Percentiles rank a stretch among this genome's conserved stretches.
These are phyloP conservation scores for Saccharomycopsis schoenii DNA, from an alignment of 805 yeast genomes.

Conservation along the genomic window DNA sequence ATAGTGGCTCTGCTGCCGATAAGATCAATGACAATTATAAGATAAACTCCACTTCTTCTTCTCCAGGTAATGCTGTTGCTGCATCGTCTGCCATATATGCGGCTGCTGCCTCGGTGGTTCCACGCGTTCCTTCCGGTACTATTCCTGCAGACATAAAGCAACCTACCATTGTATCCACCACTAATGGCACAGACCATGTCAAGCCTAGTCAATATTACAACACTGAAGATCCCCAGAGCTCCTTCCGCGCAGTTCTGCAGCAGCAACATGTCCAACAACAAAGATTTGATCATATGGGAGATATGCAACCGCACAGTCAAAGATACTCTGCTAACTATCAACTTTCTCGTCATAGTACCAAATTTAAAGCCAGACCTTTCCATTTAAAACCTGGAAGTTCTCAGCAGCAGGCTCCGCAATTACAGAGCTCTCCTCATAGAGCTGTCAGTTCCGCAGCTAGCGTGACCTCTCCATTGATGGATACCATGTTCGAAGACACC, in stretches of 20 bases:
- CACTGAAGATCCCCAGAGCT: neutral
- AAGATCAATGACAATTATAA: neutral
- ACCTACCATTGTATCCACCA: slow-evolving; percentile 7
- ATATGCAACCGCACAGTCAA: neutral
- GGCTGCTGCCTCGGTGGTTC: slow-evolving; percentile 8
- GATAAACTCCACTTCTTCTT: neutral
- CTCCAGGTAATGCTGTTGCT: slow-evolving; percentile 2
- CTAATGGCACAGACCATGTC: slow-evolving; percentile 5
- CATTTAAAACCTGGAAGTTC: slow-evolving; percentile 9
- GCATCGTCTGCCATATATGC: slow-evolving; percentile 15
- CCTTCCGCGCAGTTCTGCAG: neutral
- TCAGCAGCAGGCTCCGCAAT: neutral
- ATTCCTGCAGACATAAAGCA: neutral
- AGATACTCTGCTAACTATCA: neutral
- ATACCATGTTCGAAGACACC: neutral
- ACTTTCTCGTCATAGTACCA: slow-evolving; percentile 2
- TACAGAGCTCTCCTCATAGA: neutral
- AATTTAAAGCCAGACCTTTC: slow-evolving; percentile 12
- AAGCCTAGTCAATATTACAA: neutral
- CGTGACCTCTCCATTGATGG: neutral
- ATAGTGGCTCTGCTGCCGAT: slow-evolving; percentile 7
- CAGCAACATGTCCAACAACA: neutral
- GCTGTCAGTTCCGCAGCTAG: neutral
- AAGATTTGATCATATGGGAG: neutral
- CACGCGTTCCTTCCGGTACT: neutral